A percentile compares a stretch with the other conserved stretches of the same genome.
These are phyloP conservation scores for Litsea cubeba DNA, from an alignment of 164 flowering plant species.

Conservation along the genomic window DNA sequence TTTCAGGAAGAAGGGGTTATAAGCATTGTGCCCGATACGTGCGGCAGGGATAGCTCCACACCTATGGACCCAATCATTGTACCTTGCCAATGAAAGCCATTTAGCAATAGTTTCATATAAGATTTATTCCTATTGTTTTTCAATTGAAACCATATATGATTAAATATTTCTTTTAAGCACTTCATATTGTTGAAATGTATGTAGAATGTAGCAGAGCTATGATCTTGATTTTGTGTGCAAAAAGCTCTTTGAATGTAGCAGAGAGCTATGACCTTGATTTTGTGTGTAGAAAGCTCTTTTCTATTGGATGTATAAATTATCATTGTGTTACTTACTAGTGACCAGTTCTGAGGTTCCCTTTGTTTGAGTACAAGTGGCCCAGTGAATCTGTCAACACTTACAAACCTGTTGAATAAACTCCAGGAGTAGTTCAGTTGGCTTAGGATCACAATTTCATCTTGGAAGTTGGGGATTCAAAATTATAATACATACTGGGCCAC, in stretches of 20 bases:
- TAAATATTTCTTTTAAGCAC: neutral
- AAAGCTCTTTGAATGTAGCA: neutral
- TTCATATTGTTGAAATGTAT: neutral
- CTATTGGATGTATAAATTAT: no score
- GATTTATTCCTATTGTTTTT: no score
- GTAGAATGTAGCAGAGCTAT: neutral
- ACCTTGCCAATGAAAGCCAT: slow-evolving; percentile 30
- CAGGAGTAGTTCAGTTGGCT: no score
- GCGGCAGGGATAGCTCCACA: slow-evolving; percentile 47
- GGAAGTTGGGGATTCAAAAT: no score
- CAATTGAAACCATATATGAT: neutral
- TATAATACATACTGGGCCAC: no score
- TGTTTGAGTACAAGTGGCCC: no score
- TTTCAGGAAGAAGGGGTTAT: slow-evolving; percentile 64
- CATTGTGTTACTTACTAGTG: no score
- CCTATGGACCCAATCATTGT: slow-evolving; percentile 65
- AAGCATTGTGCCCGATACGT: slow-evolving; percentile 50
- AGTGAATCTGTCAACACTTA: no score
- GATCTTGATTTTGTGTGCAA: neutral
- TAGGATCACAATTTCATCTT: no score
- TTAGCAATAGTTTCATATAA: neutral
- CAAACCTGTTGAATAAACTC: no score
- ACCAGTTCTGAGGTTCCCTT: no score
- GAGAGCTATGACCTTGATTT: neutral
- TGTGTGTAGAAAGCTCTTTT: neutral